Evolutionary conservation across 2,329 filamentous ascomycete species (phyloP).

Genomic region (Diplodia mutila): DNA sequence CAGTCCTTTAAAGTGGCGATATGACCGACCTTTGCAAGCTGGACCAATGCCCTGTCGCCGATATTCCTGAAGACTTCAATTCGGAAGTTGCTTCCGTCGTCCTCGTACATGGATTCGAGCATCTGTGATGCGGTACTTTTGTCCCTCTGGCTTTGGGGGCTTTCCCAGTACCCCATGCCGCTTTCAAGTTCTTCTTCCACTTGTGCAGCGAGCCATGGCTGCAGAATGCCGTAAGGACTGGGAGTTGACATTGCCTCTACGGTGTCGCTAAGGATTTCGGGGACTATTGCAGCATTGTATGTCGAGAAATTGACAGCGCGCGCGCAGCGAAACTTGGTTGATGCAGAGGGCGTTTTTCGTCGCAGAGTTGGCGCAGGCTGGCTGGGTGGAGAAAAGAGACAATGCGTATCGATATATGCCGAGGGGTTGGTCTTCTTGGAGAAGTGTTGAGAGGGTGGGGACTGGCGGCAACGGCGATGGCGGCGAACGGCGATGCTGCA

Average conservation of each 20-base stretch:
- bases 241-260: background rate
- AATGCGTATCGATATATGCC: background rate
- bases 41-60: slow-evolving; percentile 28
- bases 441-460: background rate
- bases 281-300: background rate
- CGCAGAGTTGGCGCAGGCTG: background rate
- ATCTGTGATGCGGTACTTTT: background rate
- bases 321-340: background rate
- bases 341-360: background rate
- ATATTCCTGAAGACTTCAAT: slow-evolving; percentile 29
- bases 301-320: background rate
- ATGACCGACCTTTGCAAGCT: slow-evolving; percentile 33
- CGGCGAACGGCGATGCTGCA: background rate
- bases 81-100: slow-evolving; percentile 42
- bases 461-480: background rate
- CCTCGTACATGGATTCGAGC: slow-evolving; percentile 34
- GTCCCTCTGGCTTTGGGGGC: background rate
- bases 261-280: background rate
- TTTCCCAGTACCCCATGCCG: background rate
- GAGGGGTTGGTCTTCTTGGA: background rate
- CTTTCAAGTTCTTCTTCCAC: slow-evolving; percentile 3
- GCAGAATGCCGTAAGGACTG: background rate
- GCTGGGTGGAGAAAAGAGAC: background rate
- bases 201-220: background rate
- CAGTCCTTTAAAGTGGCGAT: background rate